Conservation (phyloP, 345 rosid genomes). For the Murraya paniculata region DNA sequence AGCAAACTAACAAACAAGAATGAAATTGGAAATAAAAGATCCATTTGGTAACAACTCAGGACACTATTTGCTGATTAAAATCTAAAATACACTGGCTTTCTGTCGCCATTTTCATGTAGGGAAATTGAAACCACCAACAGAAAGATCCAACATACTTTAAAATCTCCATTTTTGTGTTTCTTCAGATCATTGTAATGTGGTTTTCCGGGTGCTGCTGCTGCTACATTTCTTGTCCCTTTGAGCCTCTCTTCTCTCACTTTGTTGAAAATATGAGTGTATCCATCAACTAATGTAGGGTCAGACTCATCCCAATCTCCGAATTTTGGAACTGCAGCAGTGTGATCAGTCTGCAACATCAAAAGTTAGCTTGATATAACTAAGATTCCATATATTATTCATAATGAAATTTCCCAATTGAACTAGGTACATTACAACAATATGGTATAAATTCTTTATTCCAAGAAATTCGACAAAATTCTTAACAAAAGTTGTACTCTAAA, state of each 20-base stretch:
- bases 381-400: background rate
- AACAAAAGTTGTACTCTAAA: background rate
- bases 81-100: too few relatives aligned
- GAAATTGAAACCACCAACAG: background rate
- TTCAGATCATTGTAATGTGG: background rate
- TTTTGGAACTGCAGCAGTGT: conserved; percentile 27
- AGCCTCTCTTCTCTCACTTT: conserved; percentile 32
- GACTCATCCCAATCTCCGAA: conserved; percentile 44
- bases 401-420: background rate
- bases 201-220: background rate
- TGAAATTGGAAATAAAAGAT: background rate
- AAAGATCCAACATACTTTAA: conserved; percentile 5
- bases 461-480: background rate
- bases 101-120: background rate
- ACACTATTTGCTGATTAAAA: background rate
- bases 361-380: background rate
- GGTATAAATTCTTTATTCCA: background rate
- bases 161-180: background rate
- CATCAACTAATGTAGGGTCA: conserved; percentile 29
- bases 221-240: background rate
- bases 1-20: background rate
- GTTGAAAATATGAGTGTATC: conserved; percentile 30
- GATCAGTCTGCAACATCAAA: conserved; percentile 21
- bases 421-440: background rate
- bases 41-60: background rate